These are phyloP conservation scores for Neopestalotiopsis clavispora DNA, from an alignment of 2,329 filamentous ascomycete genomes.

Conservation along the genomic window DNA sequence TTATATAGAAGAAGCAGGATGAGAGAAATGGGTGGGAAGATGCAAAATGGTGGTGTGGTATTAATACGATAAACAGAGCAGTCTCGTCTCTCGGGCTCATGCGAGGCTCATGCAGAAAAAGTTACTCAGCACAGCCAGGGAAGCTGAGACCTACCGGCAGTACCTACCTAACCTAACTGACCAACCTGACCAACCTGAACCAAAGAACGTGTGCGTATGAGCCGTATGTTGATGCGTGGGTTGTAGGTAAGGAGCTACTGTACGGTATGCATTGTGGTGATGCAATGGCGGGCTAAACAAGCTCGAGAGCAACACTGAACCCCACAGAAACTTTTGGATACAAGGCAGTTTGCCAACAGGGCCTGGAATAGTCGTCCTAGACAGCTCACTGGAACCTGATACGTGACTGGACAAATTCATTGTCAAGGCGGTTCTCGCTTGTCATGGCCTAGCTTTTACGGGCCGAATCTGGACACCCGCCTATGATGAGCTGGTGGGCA, in stretches of 20 bases:
- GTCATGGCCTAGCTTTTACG: background rate
- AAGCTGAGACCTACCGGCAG: background rate
- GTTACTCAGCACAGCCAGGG: slow-evolving; percentile 3
- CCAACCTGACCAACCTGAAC: background rate
- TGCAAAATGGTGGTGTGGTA: background rate
- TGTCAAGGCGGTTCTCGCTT: background rate
- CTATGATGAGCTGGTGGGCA: background rate
- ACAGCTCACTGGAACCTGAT: background rate
- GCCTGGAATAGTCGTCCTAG: background rate
- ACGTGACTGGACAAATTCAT: background rate
- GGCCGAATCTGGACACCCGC: background rate
- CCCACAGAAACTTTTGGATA: slow-evolving; percentile 1
- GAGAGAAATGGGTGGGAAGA: background rate
- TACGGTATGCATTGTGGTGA: slow-evolving; percentile 14
- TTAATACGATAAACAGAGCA: background rate
- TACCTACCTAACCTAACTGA: background rate
- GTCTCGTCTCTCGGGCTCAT: background rate
- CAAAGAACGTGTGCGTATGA: background rate
- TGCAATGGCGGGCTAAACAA: slow-evolving; percentile 16
- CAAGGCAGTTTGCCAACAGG: background rate
- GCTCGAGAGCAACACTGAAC: background rate
- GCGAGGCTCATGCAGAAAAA: background rate
- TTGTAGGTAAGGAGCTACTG: slow-evolving; percentile 2
- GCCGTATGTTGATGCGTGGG: background rate
- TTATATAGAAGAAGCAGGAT: background rate